Evolutionary conservation across 306 rosid genomes (phyloP), one percentile per base, ranked within the genome.

Genomic region (Oemleria cerasiformis): DNA sequence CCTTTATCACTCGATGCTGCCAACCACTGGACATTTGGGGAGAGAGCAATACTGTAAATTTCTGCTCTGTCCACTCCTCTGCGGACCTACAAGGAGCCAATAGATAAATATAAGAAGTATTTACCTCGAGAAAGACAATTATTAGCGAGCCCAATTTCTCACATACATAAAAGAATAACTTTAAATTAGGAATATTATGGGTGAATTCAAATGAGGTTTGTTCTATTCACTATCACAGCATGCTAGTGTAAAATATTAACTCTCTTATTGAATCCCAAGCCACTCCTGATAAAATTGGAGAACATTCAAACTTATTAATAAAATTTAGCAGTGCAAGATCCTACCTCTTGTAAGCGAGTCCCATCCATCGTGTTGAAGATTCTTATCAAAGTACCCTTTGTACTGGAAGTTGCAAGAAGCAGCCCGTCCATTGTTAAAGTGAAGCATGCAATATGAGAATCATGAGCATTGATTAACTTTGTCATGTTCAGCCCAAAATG

Each of bases 331-430:
- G 68, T 51, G 25, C 61, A 77, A 78, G 54, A 60, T 56, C 75
- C 73, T 90, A 90, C 99, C 90, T 94, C 99, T 79, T 94, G 97
- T 68, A 94, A 80, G 66, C 62, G 86, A 82, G 90, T 87, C 73
- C 99, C 96, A 17, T 94, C 97, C 94, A 94, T 83, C 69, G 99
- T 94, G 82, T 94, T 94, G 87, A 91, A 94, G 78, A 94, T 82
- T 82, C 99, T 87, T 79, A 94, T 88, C 80, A 94, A 80, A 76
- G 99, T 94, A 13, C 99, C 99, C 90, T 85, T 91, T 11, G 75
- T 79, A 81, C 99, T 91, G 48, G 99, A 95, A 81, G 99, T 91
- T 65, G 99, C 96, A 77, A 94, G 99, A 60, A 94, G 96, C 79
- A 91, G 92, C 23, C 99, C 99, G 66, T 94, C 99, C 91, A 81